Percentiles rank a stretch among this genome's conserved stretches.
Evolutionary conservation across 768 basidiomycete species (phyloP).

Genomic region (Lactarius indigo): DNA sequence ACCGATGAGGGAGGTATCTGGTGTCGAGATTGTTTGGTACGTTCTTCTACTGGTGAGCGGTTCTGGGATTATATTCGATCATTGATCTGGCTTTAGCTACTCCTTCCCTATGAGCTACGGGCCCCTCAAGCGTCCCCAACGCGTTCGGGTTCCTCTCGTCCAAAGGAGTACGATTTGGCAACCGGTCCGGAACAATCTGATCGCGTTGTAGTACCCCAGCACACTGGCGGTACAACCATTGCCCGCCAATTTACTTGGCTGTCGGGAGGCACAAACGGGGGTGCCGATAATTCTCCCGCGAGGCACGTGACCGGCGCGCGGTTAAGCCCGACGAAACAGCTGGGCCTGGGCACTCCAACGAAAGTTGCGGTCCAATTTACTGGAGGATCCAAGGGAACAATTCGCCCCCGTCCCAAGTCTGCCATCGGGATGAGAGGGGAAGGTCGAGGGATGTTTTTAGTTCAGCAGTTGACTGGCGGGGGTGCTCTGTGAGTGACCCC

Average conservation of each 20-base stretch:
- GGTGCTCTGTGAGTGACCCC: constrained; percentile 5
- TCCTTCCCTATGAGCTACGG: constrained; percentile 48
- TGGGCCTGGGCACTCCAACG: constrained; percentile 62
- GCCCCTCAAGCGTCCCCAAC: constrained; percentile 53
- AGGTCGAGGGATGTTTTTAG: constrained; percentile 70
- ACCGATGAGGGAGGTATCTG: constrained; percentile 60
- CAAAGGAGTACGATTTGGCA: constrained; percentile 38
- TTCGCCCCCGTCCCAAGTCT: constrained; percentile 66
- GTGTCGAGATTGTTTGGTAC: constrained; percentile 81
- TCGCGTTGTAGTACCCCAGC: constrained; percentile 46
- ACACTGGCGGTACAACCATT: constrained; percentile 68
- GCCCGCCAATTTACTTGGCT: constrained; percentile 73
- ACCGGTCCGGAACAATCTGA: constrained; percentile 33
- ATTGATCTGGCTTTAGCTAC: constrained; percentile 40
- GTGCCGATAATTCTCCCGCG: constrained; percentile 34
- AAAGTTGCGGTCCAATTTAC: constrained; percentile 52
- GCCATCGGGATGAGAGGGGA: constrained; percentile 75
- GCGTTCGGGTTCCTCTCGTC: constrained; percentile 44
- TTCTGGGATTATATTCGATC: neutral
- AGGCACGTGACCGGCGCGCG: constrained; percentile 68
- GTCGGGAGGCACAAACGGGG: constrained; percentile 32
- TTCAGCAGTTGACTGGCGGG: constrained; percentile 73
- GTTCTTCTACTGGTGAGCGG: neutral
- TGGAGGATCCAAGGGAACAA: constrained; percentile 30
- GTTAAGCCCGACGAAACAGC: constrained; percentile 63